These are phyloP conservation scores for Cyberlindnera mrakii DNA, from an alignment of 805 yeast species.

Conservation along the genomic window DNA sequence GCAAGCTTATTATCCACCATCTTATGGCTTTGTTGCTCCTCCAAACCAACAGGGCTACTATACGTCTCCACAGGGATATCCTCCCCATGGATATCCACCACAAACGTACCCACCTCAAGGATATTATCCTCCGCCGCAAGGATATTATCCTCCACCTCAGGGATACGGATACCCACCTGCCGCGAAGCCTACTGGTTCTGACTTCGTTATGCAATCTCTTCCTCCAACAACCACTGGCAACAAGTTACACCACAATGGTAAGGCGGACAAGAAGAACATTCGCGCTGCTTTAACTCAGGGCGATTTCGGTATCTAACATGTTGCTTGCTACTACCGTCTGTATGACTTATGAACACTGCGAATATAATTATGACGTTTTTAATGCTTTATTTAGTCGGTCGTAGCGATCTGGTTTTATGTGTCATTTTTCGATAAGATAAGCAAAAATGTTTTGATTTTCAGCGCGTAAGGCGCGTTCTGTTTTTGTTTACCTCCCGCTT, in stretches of 20 bases:
- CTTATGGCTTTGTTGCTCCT: slow-evolving; percentile 12
- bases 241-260: slow-evolving; percentile 33
- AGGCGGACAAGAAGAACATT: slow-evolving; percentile 47
- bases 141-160: slow-evolving; percentile 8
- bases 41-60: slow-evolving; percentile 5
- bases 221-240: slow-evolving; percentile 41
- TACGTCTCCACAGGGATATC: slow-evolving; percentile 15
- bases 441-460: too few relatives aligned
- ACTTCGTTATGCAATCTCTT: slow-evolving; percentile 38
- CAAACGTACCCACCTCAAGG: slow-evolving; percentile 24
- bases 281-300: slow-evolving; percentile 63
- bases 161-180: slow-evolving; percentile 12
- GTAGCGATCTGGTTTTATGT: too few relatives aligned
- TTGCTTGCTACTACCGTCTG: too few relatives aligned
- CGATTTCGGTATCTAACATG: slow-evolving; percentile 53
- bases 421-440: too few relatives aligned
- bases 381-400: too few relatives aligned
- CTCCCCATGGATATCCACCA: slow-evolving; percentile 14
- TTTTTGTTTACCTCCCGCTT: too few relatives aligned
- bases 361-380: too few relatives aligned
- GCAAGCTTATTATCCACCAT: slow-evolving; percentile 9
- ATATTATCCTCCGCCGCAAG: slow-evolving; percentile 16
- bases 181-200: slow-evolving; percentile 27
- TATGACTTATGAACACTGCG: too few relatives aligned
- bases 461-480: too few relatives aligned